phyloP scores from a whole-genome alignment of 2,329 filamentous ascomycete species.

The Cadophora malorum region DNA sequence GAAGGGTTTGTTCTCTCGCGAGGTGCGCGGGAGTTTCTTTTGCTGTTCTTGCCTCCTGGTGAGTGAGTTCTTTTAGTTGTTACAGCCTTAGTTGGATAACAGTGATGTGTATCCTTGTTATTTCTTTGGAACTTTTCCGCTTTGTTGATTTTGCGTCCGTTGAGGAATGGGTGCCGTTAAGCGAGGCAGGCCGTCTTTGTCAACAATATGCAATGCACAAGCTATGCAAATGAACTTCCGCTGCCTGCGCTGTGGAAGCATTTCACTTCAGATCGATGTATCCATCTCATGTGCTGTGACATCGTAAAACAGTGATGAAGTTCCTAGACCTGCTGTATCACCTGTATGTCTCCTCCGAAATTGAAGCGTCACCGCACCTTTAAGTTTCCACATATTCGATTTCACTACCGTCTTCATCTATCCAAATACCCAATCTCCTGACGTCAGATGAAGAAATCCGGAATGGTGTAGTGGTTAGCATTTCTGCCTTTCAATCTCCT shows the following conservation, averaged over 20 bases:
- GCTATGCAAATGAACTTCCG: no score
- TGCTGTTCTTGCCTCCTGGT: background rate
- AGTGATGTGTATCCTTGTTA: no score
- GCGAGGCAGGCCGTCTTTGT: background rate
- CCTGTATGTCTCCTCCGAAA: no score
- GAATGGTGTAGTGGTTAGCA: constrained; percentile 14
- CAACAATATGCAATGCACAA: no score
- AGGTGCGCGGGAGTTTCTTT: background rate
- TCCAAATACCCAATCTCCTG: background rate
- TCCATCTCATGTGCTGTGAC: no score
- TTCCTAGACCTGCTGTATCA: no score
- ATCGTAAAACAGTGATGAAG: no score
- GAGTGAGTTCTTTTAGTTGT: no score
- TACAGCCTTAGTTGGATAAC: background rate
- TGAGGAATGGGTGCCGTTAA: background rate
- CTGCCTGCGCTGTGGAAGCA: no score
- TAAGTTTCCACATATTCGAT: background rate
- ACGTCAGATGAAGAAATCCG: background rate
- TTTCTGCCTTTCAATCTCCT: background rate
- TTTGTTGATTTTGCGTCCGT: background rate
- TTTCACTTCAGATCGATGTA: no score
- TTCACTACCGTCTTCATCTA: background rate
- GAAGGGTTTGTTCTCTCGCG: constrained; percentile 1
- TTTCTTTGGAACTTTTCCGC: background rate
- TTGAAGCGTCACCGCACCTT: no score